Evolutionary conservation across 805 yeast species (phyloP), one percentile per base, ranked within the genome.

Genomic region (Kluyveromyces nonfermentans): DNA sequence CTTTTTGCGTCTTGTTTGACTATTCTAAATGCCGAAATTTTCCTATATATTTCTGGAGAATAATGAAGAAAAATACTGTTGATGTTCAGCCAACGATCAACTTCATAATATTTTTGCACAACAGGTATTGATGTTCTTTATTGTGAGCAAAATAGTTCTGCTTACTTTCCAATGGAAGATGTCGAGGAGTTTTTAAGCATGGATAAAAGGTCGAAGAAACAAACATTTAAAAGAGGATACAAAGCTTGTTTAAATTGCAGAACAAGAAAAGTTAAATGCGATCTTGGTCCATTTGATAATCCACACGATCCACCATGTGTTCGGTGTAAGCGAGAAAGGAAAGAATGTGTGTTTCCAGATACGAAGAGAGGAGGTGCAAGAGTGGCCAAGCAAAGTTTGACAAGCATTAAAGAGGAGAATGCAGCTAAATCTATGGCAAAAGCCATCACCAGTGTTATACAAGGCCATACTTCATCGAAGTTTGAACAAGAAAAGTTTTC

Each of bases 191-290:
- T 25, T 10, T 10, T 25, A 25, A 25, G 9, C 12, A 25, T 25
- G 12, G 30, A 25, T 14, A 25, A 17, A 20, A 34, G 37, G 7
- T 14, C 39, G n/a, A 21, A 28, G 34, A 38, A 38, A 18, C 41
- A 38, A 38, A 30, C 41, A n/a, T 38, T 38, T 17, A 38, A 38
- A 18, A 67, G 96, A 49, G 77, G 79, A 48, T 89, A 85, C 60
- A 73, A 77, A 49, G 97, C 97, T 1, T 89, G 97, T 55, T 63
- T 85, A 40, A 85, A 80, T 63, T 89, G 97, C 59, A 74, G 96
- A 15, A 75, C 79, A 6, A 73, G 95, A 35, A 90, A 89, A 56
- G 85, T 86, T 35, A 80, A 79, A 55, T 89, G 97, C 67, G 95
- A 87, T 57, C 65, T 89, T 51, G 96, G 95, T 2, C 77, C 80